phyloP scores from a whole-genome alignment of 306 rosid genomes.

The Rubus parviflorus region DNA sequence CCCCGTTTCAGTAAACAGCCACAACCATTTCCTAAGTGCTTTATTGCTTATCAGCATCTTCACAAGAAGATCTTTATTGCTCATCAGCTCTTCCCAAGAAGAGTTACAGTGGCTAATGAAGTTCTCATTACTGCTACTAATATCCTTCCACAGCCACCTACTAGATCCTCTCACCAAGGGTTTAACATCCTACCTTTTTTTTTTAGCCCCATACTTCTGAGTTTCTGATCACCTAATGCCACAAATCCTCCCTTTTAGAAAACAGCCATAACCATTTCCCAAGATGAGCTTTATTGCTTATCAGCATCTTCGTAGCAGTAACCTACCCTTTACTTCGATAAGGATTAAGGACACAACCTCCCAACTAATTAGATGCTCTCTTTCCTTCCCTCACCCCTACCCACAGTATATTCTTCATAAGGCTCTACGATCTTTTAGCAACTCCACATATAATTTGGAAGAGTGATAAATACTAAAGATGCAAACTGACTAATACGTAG shows the following conservation, averaged over 20 bases:
- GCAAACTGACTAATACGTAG: too few species aligned
- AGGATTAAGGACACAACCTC: not conserved
- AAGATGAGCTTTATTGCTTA: not conserved
- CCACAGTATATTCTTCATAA: too few species aligned
- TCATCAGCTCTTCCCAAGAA: not conserved
- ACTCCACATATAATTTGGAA: too few species aligned
- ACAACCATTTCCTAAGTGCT: not conserved
- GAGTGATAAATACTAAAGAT: too few species aligned
- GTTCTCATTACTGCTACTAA: not conserved
- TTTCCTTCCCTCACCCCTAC: too few species aligned
- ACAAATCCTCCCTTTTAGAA: not conserved
- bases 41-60: not conserved
- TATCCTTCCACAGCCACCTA: not conserved
- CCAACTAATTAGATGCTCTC: not conserved
- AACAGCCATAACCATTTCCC: not conserved
- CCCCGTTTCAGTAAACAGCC: not conserved
- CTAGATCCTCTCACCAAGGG: not conserved
- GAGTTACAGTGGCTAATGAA: not conserved
- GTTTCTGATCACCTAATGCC: not conserved
- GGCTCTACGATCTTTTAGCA: too few species aligned
- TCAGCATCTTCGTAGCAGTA: not conserved
- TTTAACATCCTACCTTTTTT: not conserved
- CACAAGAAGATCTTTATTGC: not conserved
- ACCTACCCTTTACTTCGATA: not conserved
- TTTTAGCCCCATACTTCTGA: not conserved